Conservation (phyloP, 164 flowering plant genomes). For the Macadamia tetraphylla region DNA sequence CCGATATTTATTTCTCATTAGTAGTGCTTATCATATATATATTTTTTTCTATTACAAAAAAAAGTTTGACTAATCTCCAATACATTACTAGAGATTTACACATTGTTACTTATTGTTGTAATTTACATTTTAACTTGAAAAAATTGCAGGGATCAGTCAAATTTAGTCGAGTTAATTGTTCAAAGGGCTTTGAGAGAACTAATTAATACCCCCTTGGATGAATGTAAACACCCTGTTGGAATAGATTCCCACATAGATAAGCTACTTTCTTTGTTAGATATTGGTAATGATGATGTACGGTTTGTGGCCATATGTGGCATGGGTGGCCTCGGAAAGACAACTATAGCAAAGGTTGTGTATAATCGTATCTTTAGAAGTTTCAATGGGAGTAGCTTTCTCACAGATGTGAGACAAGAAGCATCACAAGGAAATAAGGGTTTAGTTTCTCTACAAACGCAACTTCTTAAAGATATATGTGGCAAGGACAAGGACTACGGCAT, state of each 20-base stretch:
- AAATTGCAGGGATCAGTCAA: background rate
- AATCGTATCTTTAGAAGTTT: background rate
- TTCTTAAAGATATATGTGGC: background rate
- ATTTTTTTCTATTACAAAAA: too few species aligned
- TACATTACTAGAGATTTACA: too few species aligned
- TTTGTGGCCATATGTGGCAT: background rate
- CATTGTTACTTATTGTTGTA: too few species aligned
- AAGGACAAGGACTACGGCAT: too few species aligned
- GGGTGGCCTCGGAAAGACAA: background rate
- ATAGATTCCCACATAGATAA: background rate
- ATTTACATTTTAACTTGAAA: too few species aligned
- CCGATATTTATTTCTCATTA: too few species aligned
- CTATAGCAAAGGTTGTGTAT: background rate
- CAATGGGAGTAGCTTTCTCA: background rate
- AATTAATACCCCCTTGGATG: background rate
- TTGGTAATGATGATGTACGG: background rate
- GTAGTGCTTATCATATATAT: too few species aligned
- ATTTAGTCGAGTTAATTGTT: background rate
- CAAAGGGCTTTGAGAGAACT: background rate
- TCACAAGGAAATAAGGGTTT: background rate
- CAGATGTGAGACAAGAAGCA: background rate
- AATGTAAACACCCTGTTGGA: background rate
- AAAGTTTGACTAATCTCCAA: too few species aligned
- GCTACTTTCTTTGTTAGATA: background rate
- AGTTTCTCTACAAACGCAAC: background rate